Conservation (phyloP, 2,329 filamentous ascomycete genomes). For the Diaporthe citrichinensis region DNA sequence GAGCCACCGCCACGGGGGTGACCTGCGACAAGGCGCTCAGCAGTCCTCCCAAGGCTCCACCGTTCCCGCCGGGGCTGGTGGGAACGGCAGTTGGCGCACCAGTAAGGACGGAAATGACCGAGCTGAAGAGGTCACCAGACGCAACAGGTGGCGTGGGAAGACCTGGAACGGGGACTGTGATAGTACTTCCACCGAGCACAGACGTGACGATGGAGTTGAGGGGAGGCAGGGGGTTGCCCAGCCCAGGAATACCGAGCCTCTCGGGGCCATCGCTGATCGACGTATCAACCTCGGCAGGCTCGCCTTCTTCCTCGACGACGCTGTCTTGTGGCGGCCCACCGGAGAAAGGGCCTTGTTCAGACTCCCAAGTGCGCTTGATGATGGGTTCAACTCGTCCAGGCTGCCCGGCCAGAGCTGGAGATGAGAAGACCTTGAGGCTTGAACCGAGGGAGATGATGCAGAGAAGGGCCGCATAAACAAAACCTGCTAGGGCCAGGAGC, state of each 20-base stretch:
- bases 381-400: background rate
- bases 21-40: constrained; percentile 40
- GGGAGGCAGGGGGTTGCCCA: constrained; percentile 15
- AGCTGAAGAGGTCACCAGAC: constrained; percentile 34
- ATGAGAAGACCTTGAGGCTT: constrained; percentile 30
- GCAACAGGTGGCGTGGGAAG: constrained; percentile 6
- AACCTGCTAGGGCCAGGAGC: constrained; percentile 20
- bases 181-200: constrained; percentile 24
- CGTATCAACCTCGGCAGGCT: background rate
- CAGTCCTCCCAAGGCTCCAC: constrained; percentile 33
- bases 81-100: constrained; percentile 27
- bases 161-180: constrained; percentile 8
- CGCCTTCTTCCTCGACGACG: background rate
- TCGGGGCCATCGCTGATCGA: background rate
- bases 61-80: background rate
- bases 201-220: constrained; percentile 34
- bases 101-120: constrained; percentile 39
- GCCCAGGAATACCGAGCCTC: constrained; percentile 24
- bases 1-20: constrained; percentile 19
- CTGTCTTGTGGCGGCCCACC: background rate
- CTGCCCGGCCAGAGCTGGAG: constrained; percentile 3
- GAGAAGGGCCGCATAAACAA: constrained; percentile 29
- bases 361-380: constrained; percentile 36
- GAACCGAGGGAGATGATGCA: constrained; percentile 36
- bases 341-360: constrained; percentile 36